phyloP scores from a whole-genome alignment of 768 basidiomycete species.

The Ramaria sp. region DNA sequence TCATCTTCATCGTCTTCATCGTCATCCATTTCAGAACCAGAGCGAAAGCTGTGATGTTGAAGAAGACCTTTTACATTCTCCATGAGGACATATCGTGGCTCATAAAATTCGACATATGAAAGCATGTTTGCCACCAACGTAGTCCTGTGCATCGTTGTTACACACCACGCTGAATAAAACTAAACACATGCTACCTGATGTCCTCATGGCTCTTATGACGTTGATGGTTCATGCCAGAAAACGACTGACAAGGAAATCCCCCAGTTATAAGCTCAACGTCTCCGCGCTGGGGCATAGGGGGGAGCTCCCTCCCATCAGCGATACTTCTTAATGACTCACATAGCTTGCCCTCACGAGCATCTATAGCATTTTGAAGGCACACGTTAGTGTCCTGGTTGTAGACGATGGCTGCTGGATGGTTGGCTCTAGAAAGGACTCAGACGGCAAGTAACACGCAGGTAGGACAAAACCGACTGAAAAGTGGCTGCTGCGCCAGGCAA shows the following conservation, averaged over 20 bases:
- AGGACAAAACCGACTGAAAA: slow-evolving; percentile 36
- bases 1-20: slow-evolving; percentile 23
- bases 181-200: slow-evolving; percentile 31
- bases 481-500: slow-evolving; percentile 53
- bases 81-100: slow-evolving; percentile 52
- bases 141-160: slow-evolving; percentile 28
- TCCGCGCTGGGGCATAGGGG: slow-evolving; percentile 43
- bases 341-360: slow-evolving; percentile 30
- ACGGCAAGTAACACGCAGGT: neutral
- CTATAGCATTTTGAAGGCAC: slow-evolving; percentile 49
- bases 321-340: slow-evolving; percentile 28
- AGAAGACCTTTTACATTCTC: slow-evolving; percentile 67
- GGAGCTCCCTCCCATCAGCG: slow-evolving; percentile 27
- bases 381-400: slow-evolving; percentile 56
- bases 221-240: slow-evolving; percentile 51
- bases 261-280: slow-evolving; percentile 65
- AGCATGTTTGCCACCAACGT: slow-evolving; percentile 63
- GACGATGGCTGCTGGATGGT: slow-evolving; percentile 50
- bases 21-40: slow-evolving; percentile 19
- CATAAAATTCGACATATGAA: slow-evolving; percentile 54
- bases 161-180: neutral
- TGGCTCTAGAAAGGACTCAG: slow-evolving; percentile 30
- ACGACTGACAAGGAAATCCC: slow-evolving; percentile 75
- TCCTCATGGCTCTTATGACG: slow-evolving; percentile 43
- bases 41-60: slow-evolving; percentile 21